phyloP scores from a whole-genome alignment of 352 stramenopile species.

The Globisporangium orthogonon region DNA sequence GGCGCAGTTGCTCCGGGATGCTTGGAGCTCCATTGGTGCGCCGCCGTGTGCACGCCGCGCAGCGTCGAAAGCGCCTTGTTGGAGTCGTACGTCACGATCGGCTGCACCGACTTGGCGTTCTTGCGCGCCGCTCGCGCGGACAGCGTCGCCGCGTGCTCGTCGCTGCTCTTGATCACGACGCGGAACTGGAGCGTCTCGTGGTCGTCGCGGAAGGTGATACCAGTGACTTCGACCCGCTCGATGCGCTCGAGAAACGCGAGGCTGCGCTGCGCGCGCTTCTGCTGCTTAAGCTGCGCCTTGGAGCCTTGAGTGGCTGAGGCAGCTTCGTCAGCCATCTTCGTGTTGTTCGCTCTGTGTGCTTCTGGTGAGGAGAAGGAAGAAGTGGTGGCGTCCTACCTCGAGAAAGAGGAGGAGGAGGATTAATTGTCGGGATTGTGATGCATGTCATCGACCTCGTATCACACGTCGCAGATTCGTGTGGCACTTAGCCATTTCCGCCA shows the following conservation, averaged over 20 bases:
- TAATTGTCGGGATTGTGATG: background rate
- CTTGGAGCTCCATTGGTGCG: slow-evolving; percentile 11
- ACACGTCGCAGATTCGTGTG: background rate
- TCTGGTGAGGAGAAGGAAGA: background rate
- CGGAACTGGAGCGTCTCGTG: slow-evolving; percentile 9
- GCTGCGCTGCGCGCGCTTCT: slow-evolving; percentile 4
- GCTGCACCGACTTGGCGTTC: slow-evolving; percentile 7
- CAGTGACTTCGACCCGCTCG: slow-evolving; percentile 5
- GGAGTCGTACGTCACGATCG: slow-evolving; percentile 5
- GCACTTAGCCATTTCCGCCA: background rate
- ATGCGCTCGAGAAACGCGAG: slow-evolving; percentile 12
- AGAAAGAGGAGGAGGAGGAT: background rate
- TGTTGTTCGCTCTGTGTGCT: background rate
- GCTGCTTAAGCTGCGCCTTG: slow-evolving; percentile 11
- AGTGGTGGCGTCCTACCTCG: background rate
- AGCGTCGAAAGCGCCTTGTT: slow-evolving; percentile 11
- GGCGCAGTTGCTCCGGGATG: background rate
- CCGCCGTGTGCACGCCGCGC: slow-evolving; percentile 6
- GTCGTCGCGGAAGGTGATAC: slow-evolving; percentile 8
- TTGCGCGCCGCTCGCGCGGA: slow-evolving; percentile 5
- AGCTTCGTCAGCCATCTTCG: background rate
- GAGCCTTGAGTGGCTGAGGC: background rate
- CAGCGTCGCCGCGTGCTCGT: background rate
- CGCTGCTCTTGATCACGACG: slow-evolving; percentile 9
- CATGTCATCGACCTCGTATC: background rate